Percentiles rank a stretch among this genome's conserved stretches.
phyloP scores from a whole-genome alignment of 192 early-diverging fungal species.

The Podila verticillata region DNA sequence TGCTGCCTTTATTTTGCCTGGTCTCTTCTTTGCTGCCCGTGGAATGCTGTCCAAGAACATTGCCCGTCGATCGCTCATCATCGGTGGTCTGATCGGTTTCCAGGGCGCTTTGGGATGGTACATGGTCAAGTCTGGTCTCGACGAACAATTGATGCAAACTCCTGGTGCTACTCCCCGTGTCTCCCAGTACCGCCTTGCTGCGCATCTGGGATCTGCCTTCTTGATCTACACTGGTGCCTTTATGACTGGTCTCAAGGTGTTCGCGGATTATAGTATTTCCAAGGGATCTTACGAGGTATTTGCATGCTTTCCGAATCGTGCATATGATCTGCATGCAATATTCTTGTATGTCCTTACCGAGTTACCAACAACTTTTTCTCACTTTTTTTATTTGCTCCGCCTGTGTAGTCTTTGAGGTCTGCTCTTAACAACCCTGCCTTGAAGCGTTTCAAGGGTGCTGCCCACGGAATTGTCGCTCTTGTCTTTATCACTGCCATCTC shows the following conservation, averaged over 20 bases:
- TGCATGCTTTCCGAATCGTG: background rate
- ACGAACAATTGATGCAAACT: slow-evolving; percentile 78
- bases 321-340: background rate
- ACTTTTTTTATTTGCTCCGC: background rate
- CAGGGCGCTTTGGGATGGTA: slow-evolving; percentile 97
- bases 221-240: slow-evolving; percentile 85
- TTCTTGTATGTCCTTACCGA: background rate
- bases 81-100: slow-evolving; percentile 75
- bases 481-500: slow-evolving; percentile 90
- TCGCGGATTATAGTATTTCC: slow-evolving; percentile 74
- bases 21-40: slow-evolving; percentile 82
- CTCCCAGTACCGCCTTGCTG: slow-evolving; percentile 92
- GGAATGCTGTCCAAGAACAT: slow-evolving; percentile 81
- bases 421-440: slow-evolving; percentile 66
- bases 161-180: slow-evolving; percentile 89
- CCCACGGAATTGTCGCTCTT: slow-evolving; percentile 71
- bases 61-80: slow-evolving; percentile 64
- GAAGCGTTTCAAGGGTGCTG: slow-evolving; percentile 68
- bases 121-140: slow-evolving; percentile 95
- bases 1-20: slow-evolving; percentile 85
- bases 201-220: slow-evolving; percentile 91
- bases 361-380: background rate
- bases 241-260: slow-evolving; percentile 80
- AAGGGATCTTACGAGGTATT: slow-evolving; percentile 54
- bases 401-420: slow-evolving; percentile 33